Evolutionary conservation across 2,329 filamentous ascomycete genomes (phyloP).

Genomic region (Colletotrichum neosansevieriae): DNA sequence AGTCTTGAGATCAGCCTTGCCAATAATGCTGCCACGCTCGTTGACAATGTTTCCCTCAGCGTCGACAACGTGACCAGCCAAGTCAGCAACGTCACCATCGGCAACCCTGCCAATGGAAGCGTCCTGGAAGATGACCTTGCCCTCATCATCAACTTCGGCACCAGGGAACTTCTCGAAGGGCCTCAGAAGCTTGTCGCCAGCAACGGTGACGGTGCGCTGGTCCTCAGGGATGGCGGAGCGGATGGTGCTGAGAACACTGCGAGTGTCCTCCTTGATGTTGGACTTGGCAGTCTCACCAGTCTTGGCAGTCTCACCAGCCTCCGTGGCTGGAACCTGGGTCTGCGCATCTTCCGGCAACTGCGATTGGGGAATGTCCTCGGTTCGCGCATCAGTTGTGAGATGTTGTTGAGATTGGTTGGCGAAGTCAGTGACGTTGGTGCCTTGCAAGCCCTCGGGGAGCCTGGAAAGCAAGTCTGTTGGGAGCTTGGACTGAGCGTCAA

Average conservation of each 20-base stretch:
- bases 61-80: constrained; percentile 52
- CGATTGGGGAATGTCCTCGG: constrained; percentile 12
- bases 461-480: constrained; percentile 18
- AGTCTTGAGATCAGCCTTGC: constrained; percentile 50
- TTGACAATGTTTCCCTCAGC: constrained; percentile 53
- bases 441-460: constrained; percentile 2
- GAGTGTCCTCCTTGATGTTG: constrained; percentile 27
- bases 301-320: constrained; percentile 20
- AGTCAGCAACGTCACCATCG: constrained; percentile 51
- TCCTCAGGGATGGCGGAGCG: constrained; percentile 31
- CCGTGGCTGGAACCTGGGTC: neutral
- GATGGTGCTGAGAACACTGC: constrained; percentile 31
- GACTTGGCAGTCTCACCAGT: constrained; percentile 22
- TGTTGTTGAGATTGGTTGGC: constrained; percentile 3
- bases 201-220: constrained; percentile 34
- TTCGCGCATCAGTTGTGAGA: neutral
- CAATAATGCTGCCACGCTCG: constrained; percentile 51
- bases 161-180: constrained; percentile 54
- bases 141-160: constrained; percentile 51
- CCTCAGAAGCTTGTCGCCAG: constrained; percentile 38
- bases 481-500: constrained; percentile 31
- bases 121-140: constrained; percentile 52
- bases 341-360: too few species aligned
- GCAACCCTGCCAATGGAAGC: constrained; percentile 53
- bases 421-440: neutral